Conservation (phyloP, 2,329 filamentous ascomycete genomes). For the Rhexocercosporidium sp. region DNA sequence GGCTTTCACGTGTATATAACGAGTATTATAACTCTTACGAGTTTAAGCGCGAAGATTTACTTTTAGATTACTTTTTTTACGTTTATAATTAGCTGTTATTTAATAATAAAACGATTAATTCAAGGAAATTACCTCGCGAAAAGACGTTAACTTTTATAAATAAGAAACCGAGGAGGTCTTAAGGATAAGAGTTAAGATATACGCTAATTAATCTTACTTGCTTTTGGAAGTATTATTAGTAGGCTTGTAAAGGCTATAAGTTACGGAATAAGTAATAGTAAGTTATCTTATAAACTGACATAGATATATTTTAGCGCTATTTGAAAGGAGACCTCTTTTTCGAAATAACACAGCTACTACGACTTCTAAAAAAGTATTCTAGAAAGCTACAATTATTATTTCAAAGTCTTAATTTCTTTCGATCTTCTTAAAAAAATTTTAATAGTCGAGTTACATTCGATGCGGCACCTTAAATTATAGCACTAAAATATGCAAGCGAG, state of each 20-base stretch:
- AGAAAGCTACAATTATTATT: no score
- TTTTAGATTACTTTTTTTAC: background rate
- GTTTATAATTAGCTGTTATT: background rate
- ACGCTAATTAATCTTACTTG: background rate
- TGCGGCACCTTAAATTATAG: no score
- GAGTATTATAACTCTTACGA: background rate
- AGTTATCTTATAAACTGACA: no score
- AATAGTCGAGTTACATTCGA: no score
- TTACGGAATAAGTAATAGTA: background rate
- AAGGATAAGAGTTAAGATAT: background rate
- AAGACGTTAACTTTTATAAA: background rate
- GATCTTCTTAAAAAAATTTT: no score
- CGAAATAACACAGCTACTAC: no score
- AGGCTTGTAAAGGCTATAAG: background rate
- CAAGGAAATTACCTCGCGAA: background rate
- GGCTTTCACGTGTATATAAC: background rate
- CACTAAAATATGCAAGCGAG: no score
- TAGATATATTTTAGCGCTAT: no score
- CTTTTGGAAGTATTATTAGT: background rate
- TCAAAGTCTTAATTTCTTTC: no score
- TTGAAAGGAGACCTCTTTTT: no score
- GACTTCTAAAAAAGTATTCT: no score
- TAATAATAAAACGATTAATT: background rate
- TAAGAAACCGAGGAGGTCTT: background rate
- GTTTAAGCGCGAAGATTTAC: background rate